These are phyloP conservation scores for Trichoderma gamsii DNA, from an alignment of 495 filamentous ascomycete genomes.

Conservation along the genomic window DNA sequence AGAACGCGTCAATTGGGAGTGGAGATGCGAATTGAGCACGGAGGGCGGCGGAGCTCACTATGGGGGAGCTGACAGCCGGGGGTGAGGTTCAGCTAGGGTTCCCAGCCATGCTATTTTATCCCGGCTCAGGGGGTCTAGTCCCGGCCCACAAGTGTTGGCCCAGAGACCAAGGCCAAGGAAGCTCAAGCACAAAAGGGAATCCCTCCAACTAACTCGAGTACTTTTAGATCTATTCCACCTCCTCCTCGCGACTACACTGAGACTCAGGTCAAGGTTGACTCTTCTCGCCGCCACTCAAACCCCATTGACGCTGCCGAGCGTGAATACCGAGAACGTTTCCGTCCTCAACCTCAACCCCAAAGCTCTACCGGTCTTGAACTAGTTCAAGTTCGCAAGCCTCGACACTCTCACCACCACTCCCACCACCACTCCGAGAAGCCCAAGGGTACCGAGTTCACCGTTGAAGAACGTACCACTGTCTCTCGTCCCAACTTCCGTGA, in stretches of 20 bases:
- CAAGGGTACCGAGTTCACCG: slow-evolving; percentile 29
- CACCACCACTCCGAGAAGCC: slow-evolving; percentile 9
- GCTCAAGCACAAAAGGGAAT: slow-evolving; percentile 17
- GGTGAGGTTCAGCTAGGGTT: slow-evolving; percentile 18
- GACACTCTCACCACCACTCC: slow-evolving; percentile 26
- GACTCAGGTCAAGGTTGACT: slow-evolving; percentile 57
- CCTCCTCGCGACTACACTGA: slow-evolving; percentile 51
- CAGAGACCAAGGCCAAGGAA: slow-evolving; percentile 24
- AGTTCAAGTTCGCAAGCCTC: slow-evolving; percentile 40
- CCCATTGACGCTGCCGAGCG: slow-evolving; percentile 76
- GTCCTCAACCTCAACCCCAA: slow-evolving; percentile 51
- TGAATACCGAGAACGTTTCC: slow-evolving; percentile 73
- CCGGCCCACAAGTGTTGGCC: slow-evolving; percentile 24
- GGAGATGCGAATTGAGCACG: background rate
- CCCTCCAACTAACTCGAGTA: slow-evolving; percentile 12
- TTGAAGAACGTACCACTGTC: slow-evolving; percentile 34
- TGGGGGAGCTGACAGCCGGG: slow-evolving; percentile 13
- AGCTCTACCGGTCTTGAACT: slow-evolving; percentile 20
- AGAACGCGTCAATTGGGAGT: slow-evolving; percentile 7
- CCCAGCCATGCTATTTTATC: slow-evolving; percentile 9
- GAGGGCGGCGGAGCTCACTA: slow-evolving; percentile 13
- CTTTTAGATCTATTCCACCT: slow-evolving; percentile 31
- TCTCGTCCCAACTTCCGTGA: slow-evolving; percentile 29
- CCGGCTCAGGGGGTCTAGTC: slow-evolving; percentile 10
- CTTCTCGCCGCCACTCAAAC: slow-evolving; percentile 45